Conservation (phyloP, 768 basidiomycete genomes). For the Lentinula detonsa region DNA sequence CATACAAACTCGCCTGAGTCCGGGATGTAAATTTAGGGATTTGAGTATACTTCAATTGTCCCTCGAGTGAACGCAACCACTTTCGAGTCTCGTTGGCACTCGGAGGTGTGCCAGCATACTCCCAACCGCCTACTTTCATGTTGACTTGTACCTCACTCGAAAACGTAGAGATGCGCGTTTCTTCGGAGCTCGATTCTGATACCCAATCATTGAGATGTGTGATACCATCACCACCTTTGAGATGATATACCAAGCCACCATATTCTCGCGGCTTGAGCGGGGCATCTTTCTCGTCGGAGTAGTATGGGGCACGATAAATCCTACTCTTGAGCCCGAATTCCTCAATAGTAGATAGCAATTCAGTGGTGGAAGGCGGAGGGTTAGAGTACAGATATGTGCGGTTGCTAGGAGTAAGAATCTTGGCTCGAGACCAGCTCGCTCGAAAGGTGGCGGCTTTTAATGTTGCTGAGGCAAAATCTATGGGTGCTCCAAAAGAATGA, state of each 20-base stretch:
- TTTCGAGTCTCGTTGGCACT: constrained; percentile 43
- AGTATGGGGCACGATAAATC: constrained; percentile 76
- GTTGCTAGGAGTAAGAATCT: background rate
- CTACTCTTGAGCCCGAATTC: constrained; percentile 45
- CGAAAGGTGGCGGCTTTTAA: background rate
- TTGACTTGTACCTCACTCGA: background rate
- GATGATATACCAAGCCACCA: constrained; percentile 67
- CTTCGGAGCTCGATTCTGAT: background rate
- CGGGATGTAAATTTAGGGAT: constrained; percentile 11
- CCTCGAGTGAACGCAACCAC: constrained; percentile 41
- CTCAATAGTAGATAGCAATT: constrained; percentile 39
- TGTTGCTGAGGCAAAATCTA: background rate
- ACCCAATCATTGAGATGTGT: constrained; percentile 57
- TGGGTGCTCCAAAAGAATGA: background rate
- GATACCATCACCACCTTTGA: constrained; percentile 61
- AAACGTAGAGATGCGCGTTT: background rate
- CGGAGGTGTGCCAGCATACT: constrained; percentile 71
- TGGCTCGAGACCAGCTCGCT: background rate
- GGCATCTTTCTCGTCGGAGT: constrained; percentile 65
- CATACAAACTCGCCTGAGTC: constrained; percentile 44
- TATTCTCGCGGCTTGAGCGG: constrained; percentile 69
- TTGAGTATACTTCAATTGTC: constrained; percentile 12
- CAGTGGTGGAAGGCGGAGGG: constrained; percentile 44
- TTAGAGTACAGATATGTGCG: constrained; percentile 37
- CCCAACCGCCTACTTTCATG: constrained; percentile 51